Percentiles rank a stretch among this genome's conserved stretches.
These are phyloP conservation scores for Bassia scoparia DNA, from an alignment of 148 eudicot species.

Conservation along the genomic window DNA sequence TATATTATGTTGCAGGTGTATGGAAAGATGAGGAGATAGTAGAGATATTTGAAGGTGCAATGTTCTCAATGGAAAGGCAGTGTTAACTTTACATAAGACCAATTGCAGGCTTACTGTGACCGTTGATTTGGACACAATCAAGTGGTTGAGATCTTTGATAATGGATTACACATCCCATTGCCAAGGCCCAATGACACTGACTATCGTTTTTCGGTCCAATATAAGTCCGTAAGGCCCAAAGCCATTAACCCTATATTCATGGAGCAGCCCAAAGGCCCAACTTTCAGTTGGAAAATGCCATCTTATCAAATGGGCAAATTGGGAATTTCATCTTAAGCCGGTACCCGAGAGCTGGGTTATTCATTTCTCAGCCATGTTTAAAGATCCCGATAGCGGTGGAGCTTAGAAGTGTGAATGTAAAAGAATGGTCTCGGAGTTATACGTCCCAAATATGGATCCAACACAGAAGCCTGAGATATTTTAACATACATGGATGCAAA, in stretches of 20 bases:
- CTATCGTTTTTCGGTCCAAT: constrained; percentile 56
- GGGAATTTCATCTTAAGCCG: constrained; percentile 95
- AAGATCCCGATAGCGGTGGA: constrained; percentile 59
- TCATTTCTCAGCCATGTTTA: constrained; percentile 62
- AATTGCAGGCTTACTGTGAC: constrained; percentile 81
- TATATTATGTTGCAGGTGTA: too few relatives aligned
- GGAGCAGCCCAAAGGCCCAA: constrained; percentile 90
- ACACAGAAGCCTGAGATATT: constrained; percentile 84
- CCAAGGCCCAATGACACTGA: constrained; percentile 77
- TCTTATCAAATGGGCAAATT: constrained; percentile 84
- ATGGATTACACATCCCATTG: constrained; percentile 63
- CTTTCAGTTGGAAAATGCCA: constrained; percentile 56
- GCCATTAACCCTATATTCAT: constrained; percentile 74
- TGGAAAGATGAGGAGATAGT: constrained; percentile 63
- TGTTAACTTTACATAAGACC: constrained; percentile 97
- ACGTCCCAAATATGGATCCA: constrained; percentile 99
- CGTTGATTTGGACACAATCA: constrained; percentile 72
- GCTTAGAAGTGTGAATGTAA: constrained; percentile 72
- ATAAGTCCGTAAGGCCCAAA: constrained; percentile 23
- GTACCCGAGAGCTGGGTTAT: constrained; percentile 91
- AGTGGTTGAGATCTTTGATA: constrained; percentile 58
- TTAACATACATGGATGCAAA: constrained; percentile 97
- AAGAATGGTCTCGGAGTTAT: constrained; percentile 84
- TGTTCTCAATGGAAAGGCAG: constrained; percentile 75
- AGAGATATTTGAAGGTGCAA: constrained; percentile 77